Evolutionary conservation across 108 stramenopile genomes (phyloP), one percentile per base, ranked within the genome.

Genomic region (Cyclotella cryptica): DNA sequence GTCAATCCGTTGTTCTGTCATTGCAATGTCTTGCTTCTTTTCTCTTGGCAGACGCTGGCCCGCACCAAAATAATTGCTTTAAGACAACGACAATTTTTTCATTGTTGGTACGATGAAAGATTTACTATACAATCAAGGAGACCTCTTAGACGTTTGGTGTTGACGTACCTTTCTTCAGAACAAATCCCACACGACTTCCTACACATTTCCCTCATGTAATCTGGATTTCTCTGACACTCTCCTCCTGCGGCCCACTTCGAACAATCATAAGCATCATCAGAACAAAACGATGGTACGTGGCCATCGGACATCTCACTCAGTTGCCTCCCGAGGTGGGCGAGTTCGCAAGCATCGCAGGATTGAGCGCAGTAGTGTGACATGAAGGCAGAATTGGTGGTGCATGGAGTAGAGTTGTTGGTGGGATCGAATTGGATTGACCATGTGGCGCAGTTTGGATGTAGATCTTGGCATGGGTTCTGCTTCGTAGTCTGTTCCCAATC

Each of bases 201-300:
- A 30, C 86, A 87, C 14, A 21, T 18, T 21, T 52, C 49, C 3
- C 41, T 59, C 86, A 87, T 87, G 29, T 80, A 87, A 4, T 55
- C 39, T 18, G 83, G 79, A 74, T 87, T 87, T 35, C 12, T 26
- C 17, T 55, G 78, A 45, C 86, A 87, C 64, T 87, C 83, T 19
- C 80, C 79, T n/a, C 19, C 47, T 12, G 60, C 49, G 18, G 86
- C 79, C 86, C 86, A 87, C 29, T 51, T 57, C 29, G 29, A 41
- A 55, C 86, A 87, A 28, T 26, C 0, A 11, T 71, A 68, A 49
- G 80, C 13, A 46, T 68, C 44, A 45, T 84, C 84, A n/a, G 30
- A 22, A 26, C 79, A 80, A 11, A 53, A 58, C 12, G 55, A 24
- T 22, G n/a, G 22, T 6, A 55, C 24, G n/a, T 22, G 55, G 11